Evolutionary conservation across 1,284 basidiomycete genomes (phyloP), one percentile per base, ranked within the genome.

Genomic region (Pulchroboletus neoregius): DNA sequence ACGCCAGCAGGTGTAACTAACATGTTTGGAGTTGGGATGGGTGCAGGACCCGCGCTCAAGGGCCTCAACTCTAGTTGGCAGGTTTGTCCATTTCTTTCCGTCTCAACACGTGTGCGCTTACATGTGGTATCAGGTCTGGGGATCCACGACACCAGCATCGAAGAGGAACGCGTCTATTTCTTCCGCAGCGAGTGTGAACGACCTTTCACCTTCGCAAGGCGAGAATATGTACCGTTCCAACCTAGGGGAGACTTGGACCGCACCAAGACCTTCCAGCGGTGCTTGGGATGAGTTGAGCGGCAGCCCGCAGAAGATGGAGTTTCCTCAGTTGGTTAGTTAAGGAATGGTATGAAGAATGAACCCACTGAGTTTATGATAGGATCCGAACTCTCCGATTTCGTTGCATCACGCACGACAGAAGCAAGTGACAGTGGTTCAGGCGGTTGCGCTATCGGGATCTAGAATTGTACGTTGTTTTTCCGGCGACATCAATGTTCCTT

Each of bases 31-130:
- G 73, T 76, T 24, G 73, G 73, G 13, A 75, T 82, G 68, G 66
- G 70, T 51, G 66, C 74, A 22, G 66, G 71, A 2, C 71, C 66
- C 34, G 65, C 70, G 10, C 67, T 80, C 50, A 80, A 82, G 58
- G 65, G 69, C 23, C 68, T 82, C 48, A 80, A 76, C 61, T 70
- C 79, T 45, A 78, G 81, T 38, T 88, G 86, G 85, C 82, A 84
- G 76, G 86, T 82, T 50, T 49, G 80, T 70, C 24, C 22, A 44
- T 4, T 26, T 38, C 24, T 43, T 48, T 22, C 43, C 43, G 32
- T 51, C 37, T 22, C 22, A 27, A 30, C 32, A 49, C 36, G 41
- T 48, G 32, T 47, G 10, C 1, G 15, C 50, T 51, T 27, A 51
- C 48, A 45, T 44, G 23, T 47, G 15, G 45, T 43, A 18, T 28